A percentile compares a stretch with the other conserved stretches of the same genome.
Conservation (phyloP, 108 stramenopile genomes). For the Craspedostauros australis region DNA sequence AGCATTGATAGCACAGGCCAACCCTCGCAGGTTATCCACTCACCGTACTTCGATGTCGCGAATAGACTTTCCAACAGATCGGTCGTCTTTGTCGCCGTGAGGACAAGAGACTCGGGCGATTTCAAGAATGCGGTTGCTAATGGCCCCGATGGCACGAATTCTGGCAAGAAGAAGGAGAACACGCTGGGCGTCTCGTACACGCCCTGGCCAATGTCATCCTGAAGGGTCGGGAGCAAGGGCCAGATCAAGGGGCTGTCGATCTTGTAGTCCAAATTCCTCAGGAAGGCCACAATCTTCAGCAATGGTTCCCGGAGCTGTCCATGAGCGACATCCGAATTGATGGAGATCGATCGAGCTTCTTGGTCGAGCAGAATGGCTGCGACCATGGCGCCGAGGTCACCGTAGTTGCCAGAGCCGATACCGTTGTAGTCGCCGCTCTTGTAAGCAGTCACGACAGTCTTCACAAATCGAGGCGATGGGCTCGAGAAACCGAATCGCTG, state of each 20-base stretch:
- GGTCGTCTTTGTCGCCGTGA: too few relatives aligned
- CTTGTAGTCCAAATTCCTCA: conserved; percentile 20
- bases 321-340: conserved; percentile 30
- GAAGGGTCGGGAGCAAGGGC: neutral
- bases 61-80: too few relatives aligned
- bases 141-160: too few relatives aligned
- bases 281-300: conserved; percentile 30
- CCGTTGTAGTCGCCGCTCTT: conserved; percentile 8
- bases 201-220: conserved; percentile 33
- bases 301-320: conserved; percentile 35
- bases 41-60: too few relatives aligned
- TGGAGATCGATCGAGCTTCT: conserved; percentile 13
- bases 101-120: too few relatives aligned
- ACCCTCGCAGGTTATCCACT: too few relatives aligned
- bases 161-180: conserved; percentile 43
- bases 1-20: too few relatives aligned
- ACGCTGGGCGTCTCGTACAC: conserved; percentile 33
- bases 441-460: conserved; percentile 30
- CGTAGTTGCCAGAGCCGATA: conserved; percentile 29
- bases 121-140: too few relatives aligned
- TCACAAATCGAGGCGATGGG: conserved; percentile 34
- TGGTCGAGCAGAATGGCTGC: conserved; percentile 39
- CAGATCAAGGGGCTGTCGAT: neutral
- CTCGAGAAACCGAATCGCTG: conserved; percentile 35
- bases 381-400: conserved; percentile 33